phyloP scores from a whole-genome alignment of 108 stramenopile species.

The Mediolabrus comicus region DNA sequence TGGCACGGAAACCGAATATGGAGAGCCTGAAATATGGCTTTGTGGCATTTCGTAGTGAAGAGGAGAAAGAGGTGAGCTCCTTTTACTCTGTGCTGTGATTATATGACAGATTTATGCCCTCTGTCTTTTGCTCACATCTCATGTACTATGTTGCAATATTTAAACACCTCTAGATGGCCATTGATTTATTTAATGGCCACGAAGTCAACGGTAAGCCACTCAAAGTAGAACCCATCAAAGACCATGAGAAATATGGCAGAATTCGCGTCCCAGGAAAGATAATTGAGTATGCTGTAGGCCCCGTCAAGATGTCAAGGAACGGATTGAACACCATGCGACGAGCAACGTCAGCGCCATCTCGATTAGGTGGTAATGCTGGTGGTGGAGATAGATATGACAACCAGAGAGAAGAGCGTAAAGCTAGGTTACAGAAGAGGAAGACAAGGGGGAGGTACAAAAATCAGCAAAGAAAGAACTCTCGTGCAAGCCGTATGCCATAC shows the following conservation, averaged over 20 bases:
- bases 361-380: conserved; percentile 7
- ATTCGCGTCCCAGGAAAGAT: conserved; percentile 78
- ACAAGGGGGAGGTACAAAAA: conserved; percentile 42
- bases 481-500: neutral
- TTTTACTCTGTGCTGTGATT: neutral
- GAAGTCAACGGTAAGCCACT: conserved; percentile 57
- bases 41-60: conserved; percentile 66
- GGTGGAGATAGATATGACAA: neutral
- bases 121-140: neutral
- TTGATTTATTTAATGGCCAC: conserved; percentile 63
- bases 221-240: conserved; percentile 73
- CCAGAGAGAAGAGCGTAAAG: conserved; percentile 29
- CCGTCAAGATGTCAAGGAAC: conserved; percentile 29
- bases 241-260: conserved; percentile 64
- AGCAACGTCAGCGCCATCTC: conserved; percentile 21
- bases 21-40: conserved; percentile 73
- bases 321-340: conserved; percentile 48
- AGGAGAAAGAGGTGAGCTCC: conserved; percentile 70
- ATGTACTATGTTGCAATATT: neutral
- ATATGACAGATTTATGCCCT: neutral
- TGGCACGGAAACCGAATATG: conserved; percentile 69
- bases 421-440: conserved; percentile 42
- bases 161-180: no score
- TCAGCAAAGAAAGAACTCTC: conserved; percentile 48
- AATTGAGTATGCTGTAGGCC: conserved; percentile 66